Evolutionary conservation across 2,329 filamentous ascomycete genomes (phyloP), one percentile per base, ranked within the genome.

Genomic region (Arthrobotrys sphaeroides): DNA sequence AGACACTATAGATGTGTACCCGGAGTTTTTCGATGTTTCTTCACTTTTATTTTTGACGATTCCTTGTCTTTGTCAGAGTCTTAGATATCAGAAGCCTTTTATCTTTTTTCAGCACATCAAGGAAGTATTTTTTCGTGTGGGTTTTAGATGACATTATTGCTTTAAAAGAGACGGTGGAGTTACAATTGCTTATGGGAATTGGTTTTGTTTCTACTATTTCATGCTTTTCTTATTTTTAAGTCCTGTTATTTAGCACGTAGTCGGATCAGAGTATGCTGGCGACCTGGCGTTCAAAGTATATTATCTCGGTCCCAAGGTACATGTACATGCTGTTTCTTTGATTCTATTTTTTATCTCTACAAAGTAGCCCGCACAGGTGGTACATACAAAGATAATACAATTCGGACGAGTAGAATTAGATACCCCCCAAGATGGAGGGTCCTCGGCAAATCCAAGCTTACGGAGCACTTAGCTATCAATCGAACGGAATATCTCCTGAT

Each of bases 1-100:
- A 75, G 64, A 75, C 72, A 75, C 70, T 57, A 75, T 75, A 75
- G 72, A 75, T 75, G 72, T 75, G 72, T 75, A 62, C 45, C 59
- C 64, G 72, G 59, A 62, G 65, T 64, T 69, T 47, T 53, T 55
- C 5, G 64, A 43, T 47, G 26, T 42, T 28, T 20, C 42, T 59
- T 43, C 31, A 20, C 38, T 20, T 38, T 47, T 26, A 45, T 3
- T 13, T 53, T 43, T 55, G n/a, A 57, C 10, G 9, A 24, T 31
- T 57, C 20, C 3, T 28, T 55, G 31, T 47, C 38, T 6, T n/a
- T 38, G 20, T 26, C 31, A 57, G 36, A 24, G 51, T 49, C 40
- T 43, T 57, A 28, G 20, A 51, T 38, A 43, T 61, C 22, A 7
- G 24, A 26, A n/a, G n/a, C 22, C 13, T 59, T 26, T 5, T 28